Evolutionary conservation across 352 stramenopile genomes (phyloP), one percentile per base, ranked within the genome.

Genomic region (Globisporangium nunn): DNA sequence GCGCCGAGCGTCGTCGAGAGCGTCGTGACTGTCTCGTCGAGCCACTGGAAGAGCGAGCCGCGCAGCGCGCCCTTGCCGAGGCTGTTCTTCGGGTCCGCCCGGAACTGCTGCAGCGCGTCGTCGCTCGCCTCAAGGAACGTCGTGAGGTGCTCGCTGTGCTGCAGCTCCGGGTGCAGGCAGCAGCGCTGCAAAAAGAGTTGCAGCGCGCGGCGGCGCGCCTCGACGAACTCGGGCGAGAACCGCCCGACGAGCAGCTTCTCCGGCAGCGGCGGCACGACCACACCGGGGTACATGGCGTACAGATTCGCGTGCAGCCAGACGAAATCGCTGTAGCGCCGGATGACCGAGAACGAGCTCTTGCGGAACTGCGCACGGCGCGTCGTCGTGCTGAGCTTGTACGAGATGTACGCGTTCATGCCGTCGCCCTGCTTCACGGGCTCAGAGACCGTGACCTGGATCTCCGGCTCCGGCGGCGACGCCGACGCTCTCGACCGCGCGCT

Each of bases 381-480:
- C 8, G 85, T 96, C 0, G 79, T 95, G 48, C 67, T 78, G 68
- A 98, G 95, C 61, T 98, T 97, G 79, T 99, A 99, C 56, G 90
- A 97, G 48, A 98, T 98, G 69, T 98, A 98, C 56, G 96, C 93
- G 68, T 98, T 98, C 75, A 99, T 98, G 47, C 96, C 95, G 61
- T 98, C 96, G 37, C 86, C 83, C 59, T 98, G 93, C 68, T 98
- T 98, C 11, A 98, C 87, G 0, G 96, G 96, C 71, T 98, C 96
- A 23, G 85, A 96, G 11, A 99, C 96, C 0, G 76, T 70, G 61
- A 96, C 85, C 65, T 94, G 71, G 61, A 95, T 89, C 35, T 55
- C 37, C 72, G 4, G 69, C 58, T 12, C 23, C 23, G 23, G 66
- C 65, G 4, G 43, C 1, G 54, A 10, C 3, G 59, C 50, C 29